phyloP scores from a whole-genome alignment of 176 grass and related monocot species.

The Triticum dicoccoides region DNA sequence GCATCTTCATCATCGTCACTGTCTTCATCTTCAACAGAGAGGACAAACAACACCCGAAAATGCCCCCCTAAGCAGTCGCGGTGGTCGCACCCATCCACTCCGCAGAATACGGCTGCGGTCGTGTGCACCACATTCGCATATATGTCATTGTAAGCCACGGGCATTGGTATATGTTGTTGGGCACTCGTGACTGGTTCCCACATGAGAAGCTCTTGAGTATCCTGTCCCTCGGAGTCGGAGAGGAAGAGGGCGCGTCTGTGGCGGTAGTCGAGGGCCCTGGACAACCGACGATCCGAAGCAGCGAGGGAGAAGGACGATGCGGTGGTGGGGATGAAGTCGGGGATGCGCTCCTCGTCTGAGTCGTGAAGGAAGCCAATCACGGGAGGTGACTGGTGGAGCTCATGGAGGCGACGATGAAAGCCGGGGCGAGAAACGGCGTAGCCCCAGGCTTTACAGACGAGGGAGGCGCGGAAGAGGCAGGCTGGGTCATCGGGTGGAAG shows the following conservation, averaged over 20 bases:
- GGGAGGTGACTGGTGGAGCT: too few relatives aligned
- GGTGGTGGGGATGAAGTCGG: not conserved
- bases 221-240: not conserved
- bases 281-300: not conserved
- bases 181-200: not conserved
- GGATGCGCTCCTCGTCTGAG: not conserved
- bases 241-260: not conserved
- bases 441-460: too few relatives aligned
- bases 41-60: not conserved
- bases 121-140: not conserved
- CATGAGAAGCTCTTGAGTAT: not conserved
- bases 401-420: too few relatives aligned
- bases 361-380: not conserved
- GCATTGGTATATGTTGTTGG: not conserved
- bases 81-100: not conserved
- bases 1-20: too few relatives aligned
- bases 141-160: not conserved
- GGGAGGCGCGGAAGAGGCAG: too few relatives aligned
- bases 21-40: not conserved
- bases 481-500: too few relatives aligned
- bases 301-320: not conserved
- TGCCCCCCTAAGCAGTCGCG: not conserved
- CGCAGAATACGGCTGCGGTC: not conserved
- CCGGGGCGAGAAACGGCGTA: too few relatives aligned
- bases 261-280: not conserved